Base-by-base conservation (phyloP, 2,329 filamentous ascomycete species). In the Diplocarpon rosae region DNA sequence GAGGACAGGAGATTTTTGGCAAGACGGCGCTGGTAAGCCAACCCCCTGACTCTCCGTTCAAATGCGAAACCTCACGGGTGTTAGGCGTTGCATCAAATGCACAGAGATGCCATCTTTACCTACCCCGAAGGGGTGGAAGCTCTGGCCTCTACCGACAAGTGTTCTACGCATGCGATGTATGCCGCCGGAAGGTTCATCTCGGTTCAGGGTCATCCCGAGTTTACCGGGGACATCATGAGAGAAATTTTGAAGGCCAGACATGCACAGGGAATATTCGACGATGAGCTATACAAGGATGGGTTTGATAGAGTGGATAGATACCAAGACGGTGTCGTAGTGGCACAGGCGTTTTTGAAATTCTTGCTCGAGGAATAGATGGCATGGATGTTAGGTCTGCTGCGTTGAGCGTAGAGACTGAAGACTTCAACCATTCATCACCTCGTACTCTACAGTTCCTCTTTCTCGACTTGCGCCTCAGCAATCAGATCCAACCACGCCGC, bases 201-300 rank as follows among this genome's bases (percentile, higher is more conserved):
- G 0, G 76, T 94, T 1, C 87, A 95, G 66, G 87, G 86, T 5
- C 87, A 94, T 62, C 88, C 87, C 0, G 88, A 95, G 63, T 92
- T 90, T 61, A 83, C 72, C 3, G 70, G 72, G 47, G 72, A 78
- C 13, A 88, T 93, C 52, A 75, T 88, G 55, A 68, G 66, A 14
- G 80, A 86, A 61, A 65, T 93, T 31, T 64, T 90, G 43, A 69
- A 73, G 48, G 66, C 72, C 48, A 72, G 88, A 45, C 76, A 83
- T 58, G 67, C 70, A 24, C 68, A 67, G 38, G 85, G 85, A 1
- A 69, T 92, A 16, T 83, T 95, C 52, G 65, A 71, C 43, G 78
- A 89, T 45, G 76, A 76, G 14, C 64, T 82, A 48, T 90, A 76
- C 54, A 65, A 76, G 45, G 82, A 85, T 54, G 85, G 76, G 20